Evolutionary conservation across 2,329 filamentous ascomycete genomes (phyloP).

Genomic region (Fusarium praegraminearum): DNA sequence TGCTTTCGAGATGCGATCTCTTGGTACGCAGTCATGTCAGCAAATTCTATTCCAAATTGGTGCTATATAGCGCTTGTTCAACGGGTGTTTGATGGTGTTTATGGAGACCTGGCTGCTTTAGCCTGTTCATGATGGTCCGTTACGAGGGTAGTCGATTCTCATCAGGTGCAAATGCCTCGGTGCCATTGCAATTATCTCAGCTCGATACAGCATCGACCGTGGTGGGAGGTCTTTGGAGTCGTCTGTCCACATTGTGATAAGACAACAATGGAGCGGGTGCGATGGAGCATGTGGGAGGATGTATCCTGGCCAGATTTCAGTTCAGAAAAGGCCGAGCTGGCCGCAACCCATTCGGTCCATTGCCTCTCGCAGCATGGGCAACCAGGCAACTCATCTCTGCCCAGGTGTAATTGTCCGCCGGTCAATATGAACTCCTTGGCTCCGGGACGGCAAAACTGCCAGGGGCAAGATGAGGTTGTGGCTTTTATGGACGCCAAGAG

Average conservation of each 20-base stretch:
- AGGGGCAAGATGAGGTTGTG: background rate
- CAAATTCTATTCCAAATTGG: background rate
- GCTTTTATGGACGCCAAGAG: background rate
- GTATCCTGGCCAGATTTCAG: background rate
- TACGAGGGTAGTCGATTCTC: background rate
- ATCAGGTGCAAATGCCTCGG: background rate
- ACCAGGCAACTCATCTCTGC: background rate
- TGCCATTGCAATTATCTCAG: background rate
- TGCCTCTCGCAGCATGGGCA: too few species aligned
- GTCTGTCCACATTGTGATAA: background rate
- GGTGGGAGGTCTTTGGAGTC: background rate
- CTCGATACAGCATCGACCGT: background rate
- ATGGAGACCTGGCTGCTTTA: background rate
- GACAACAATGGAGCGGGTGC: background rate
- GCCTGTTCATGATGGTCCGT: background rate
- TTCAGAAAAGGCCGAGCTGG: background rate
- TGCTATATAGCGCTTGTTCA: background rate
- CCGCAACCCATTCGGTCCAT: background rate
- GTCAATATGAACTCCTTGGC: background rate
- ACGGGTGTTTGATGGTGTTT: background rate
- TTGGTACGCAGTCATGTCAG: background rate
- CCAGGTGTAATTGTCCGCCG: background rate
- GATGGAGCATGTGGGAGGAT: background rate
- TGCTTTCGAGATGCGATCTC: background rate
- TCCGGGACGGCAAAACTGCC: background rate